phyloP scores from a whole-genome alignment of 2,329 filamentous ascomycete species.

The Anthostomella pinea region DNA sequence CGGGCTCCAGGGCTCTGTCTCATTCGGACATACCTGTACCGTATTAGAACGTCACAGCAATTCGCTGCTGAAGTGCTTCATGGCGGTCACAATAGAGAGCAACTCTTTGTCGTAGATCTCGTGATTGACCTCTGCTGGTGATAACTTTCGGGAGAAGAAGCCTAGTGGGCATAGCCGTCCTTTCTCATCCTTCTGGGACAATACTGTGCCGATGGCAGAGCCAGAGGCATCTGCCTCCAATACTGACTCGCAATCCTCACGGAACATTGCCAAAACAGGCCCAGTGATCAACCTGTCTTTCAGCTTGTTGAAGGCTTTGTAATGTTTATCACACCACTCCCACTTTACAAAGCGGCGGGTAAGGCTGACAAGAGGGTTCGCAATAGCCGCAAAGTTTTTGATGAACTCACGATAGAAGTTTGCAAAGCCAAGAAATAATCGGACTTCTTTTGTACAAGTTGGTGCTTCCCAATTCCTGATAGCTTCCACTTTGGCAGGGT shows the following conservation, averaged over 20 bases:
- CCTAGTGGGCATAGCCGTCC: constrained; percentile 10
- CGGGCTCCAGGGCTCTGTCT: too few species aligned
- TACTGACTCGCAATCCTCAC: constrained; percentile 6
- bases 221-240: constrained; percentile 26
- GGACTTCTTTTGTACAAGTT: constrained; percentile 16
- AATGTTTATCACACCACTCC: background rate
- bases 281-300: background rate
- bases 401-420: constrained; percentile 35
- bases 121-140: constrained; percentile 26
- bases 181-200: constrained; percentile 2
- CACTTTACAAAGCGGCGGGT: constrained; percentile 10
- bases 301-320: constrained; percentile 2
- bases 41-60: too few species aligned
- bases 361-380: constrained; percentile 12
- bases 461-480: constrained; percentile 25
- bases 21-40: too few species aligned
- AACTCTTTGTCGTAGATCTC: constrained; percentile 36
- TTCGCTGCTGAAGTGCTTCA: too few species aligned
- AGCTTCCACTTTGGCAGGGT: constrained; percentile 23
- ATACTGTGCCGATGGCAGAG: constrained; percentile 7
- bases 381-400: constrained; percentile 14
- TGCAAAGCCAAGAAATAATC: constrained; percentile 30
- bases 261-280: background rate
- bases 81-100: constrained; percentile 29
- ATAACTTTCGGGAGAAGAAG: constrained; percentile 17